phyloP scores from a whole-genome alignment of 108 stramenopile genomes.

The Cylindrotheca closterium region DNA sequence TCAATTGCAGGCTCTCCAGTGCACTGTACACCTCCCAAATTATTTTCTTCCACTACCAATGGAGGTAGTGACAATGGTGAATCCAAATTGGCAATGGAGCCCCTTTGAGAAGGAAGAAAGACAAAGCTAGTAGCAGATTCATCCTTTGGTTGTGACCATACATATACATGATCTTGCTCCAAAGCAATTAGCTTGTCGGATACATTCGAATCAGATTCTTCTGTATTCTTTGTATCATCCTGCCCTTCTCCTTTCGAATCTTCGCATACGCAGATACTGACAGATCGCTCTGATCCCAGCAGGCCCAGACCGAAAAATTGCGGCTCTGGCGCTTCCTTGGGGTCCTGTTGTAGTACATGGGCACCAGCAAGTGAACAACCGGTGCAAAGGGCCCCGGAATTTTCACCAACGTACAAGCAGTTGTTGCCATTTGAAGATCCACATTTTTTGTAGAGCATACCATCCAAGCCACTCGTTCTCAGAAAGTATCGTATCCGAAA shows the following conservation, averaged over 20 bases:
- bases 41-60: neutral
- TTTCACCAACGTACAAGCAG: conserved; percentile 25
- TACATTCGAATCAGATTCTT: neutral
- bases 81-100: conserved; percentile 13
- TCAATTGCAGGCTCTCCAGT: conserved; percentile 26
- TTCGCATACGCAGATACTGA: neutral
- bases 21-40: conserved; percentile 13
- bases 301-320: conserved; percentile 24
- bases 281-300: conserved; percentile 15
- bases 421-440: neutral
- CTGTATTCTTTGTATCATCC: neutral
- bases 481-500: conserved; percentile 16
- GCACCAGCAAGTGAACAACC: conserved; percentile 9
- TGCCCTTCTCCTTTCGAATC: neutral
- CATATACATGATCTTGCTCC: conserved; percentile 13
- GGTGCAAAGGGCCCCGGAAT: conserved; percentile 21
- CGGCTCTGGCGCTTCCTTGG: conserved; percentile 5
- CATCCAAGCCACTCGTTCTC: conserved; percentile 32
- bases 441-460: conserved; percentile 4
- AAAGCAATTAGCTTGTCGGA: neutral
- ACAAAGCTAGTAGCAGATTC: conserved; percentile 19
- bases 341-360: neutral
- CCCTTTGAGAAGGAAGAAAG: conserved; percentile 6
- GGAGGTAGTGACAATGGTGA: conserved; percentile 5
- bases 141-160: conserved; percentile 15